Conservation (phyloP, 805 yeast species). For the Monosporozyma solicola region DNA sequence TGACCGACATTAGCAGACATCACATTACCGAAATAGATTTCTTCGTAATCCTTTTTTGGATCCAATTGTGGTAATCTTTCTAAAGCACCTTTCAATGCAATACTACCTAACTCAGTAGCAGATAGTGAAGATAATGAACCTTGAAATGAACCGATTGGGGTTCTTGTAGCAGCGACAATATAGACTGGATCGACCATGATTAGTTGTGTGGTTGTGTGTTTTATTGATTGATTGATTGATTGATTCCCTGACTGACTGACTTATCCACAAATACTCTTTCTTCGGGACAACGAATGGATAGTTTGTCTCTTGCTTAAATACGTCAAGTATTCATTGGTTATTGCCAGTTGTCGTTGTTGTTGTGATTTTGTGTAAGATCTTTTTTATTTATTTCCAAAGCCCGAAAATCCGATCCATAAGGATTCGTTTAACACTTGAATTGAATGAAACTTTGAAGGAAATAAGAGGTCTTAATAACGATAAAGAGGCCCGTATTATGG, state of each 20-base stretch:
- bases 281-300: neutral
- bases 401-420: neutral
- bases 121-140: conserved; percentile 68
- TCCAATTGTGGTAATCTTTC: conserved; percentile 74
- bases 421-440: neutral
- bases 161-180: conserved; percentile 85
- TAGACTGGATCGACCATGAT: conserved; percentile 49
- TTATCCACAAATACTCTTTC: too few species aligned
- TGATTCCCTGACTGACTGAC: too few species aligned
- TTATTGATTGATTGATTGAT: neutral
- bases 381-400: neutral
- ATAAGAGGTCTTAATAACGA: too few species aligned
- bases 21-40: conserved; percentile 87
- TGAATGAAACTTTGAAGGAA: too few species aligned
- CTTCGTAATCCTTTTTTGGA: conserved; percentile 65
- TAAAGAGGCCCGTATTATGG: too few species aligned
- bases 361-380: neutral
- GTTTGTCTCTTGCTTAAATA: neutral
- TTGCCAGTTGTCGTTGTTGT: neutral
- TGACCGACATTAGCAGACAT: conserved; percentile 91
- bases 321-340: neutral
- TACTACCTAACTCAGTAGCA: conserved; percentile 82
- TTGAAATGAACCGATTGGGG: conserved; percentile 93
- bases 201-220: neutral
- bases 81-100: conserved; percentile 84